Evolutionary conservation across 768 basidiomycete genomes (phyloP).

Genomic region (Termitomyces eurrhizus): DNA sequence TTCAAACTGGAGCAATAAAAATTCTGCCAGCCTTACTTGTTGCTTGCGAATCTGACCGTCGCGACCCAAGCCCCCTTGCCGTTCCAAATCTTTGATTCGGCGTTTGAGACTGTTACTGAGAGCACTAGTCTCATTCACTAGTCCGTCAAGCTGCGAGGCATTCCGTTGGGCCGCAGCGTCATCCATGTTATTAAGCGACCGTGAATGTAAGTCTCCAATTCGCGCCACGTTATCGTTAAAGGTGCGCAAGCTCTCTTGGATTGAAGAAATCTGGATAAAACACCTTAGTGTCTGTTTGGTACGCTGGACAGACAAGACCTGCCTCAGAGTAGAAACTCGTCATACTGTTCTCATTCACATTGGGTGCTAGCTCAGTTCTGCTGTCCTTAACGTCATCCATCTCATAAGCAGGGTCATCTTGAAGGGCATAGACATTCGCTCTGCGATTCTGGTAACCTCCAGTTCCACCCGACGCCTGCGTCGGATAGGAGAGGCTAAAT

Average conservation of each 20-base stretch:
- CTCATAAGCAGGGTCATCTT: constrained; percentile 63
- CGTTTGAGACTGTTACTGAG: constrained; percentile 67
- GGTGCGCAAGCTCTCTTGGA: constrained; percentile 65
- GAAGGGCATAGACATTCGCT: constrained; percentile 64
- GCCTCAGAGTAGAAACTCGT: constrained; percentile 68
- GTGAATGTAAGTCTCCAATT: constrained; percentile 71
- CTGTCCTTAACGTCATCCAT: constrained; percentile 68
- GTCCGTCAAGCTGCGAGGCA: constrained; percentile 58
- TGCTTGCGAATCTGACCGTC: constrained; percentile 75
- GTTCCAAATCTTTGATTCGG: constrained; percentile 68
- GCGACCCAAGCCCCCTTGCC: constrained; percentile 59
- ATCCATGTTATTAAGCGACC: constrained; percentile 73
- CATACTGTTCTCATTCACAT: constrained; percentile 51
- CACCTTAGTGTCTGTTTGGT: constrained; percentile 3
- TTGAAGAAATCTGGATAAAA: constrained; percentile 57
- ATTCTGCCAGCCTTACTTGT: constrained; percentile 44
- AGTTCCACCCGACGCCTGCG: constrained; percentile 55
- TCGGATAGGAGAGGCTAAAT: constrained; percentile 58
- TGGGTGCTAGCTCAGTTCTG: constrained; percentile 43
- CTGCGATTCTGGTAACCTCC: constrained; percentile 43
- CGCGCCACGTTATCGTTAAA: constrained; percentile 68
- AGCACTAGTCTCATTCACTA: constrained; percentile 69
- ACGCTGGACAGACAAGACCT: neutral
- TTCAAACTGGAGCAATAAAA: neutral
- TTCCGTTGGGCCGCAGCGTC: constrained; percentile 61